phyloP scores from a whole-genome alignment of 2,329 filamentous ascomycete genomes.

The Trichoderma oligosporum region DNA sequence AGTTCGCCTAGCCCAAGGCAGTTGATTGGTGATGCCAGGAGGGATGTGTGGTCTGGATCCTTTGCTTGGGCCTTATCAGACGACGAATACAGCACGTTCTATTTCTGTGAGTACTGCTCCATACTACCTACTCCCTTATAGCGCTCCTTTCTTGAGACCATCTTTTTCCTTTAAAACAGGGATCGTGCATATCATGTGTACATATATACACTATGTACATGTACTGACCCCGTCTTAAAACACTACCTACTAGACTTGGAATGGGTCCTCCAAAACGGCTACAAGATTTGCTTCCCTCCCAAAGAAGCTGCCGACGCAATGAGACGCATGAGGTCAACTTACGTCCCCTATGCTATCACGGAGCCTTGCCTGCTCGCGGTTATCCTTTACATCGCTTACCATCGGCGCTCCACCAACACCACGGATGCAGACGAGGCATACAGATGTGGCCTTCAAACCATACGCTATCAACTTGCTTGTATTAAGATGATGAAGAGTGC shows the following conservation, averaged over 20 bases:
- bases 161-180: too few relatives aligned
- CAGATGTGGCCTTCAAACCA: neutral
- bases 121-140: too few relatives aligned
- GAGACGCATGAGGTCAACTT: conserved; percentile 2
- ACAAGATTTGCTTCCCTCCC: conserved; percentile 6
- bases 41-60: conserved; percentile 1
- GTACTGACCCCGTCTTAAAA: neutral
- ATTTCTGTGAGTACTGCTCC: conserved; percentile 7
- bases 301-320: neutral
- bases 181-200: too few relatives aligned
- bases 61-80: conserved; percentile 15
- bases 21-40: conserved; percentile 15
- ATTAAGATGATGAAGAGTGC: conserved; percentile 9
- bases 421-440: neutral
- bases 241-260: neutral
- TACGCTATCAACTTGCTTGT: neutral
- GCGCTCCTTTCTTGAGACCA: too few relatives aligned
- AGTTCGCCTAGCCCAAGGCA: conserved; percentile 1
- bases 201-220: too few relatives aligned
- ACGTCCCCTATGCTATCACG: conserved; percentile 11
- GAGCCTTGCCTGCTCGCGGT: neutral
- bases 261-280: conserved; percentile 15
- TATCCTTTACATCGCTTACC: conserved; percentile 7
- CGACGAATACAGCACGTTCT: conserved; percentile 10
- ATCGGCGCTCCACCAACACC: neutral